Base-by-base conservation (phyloP, 2,329 filamentous ascomycete genomes). In the Bipolaris cookei region DNA sequence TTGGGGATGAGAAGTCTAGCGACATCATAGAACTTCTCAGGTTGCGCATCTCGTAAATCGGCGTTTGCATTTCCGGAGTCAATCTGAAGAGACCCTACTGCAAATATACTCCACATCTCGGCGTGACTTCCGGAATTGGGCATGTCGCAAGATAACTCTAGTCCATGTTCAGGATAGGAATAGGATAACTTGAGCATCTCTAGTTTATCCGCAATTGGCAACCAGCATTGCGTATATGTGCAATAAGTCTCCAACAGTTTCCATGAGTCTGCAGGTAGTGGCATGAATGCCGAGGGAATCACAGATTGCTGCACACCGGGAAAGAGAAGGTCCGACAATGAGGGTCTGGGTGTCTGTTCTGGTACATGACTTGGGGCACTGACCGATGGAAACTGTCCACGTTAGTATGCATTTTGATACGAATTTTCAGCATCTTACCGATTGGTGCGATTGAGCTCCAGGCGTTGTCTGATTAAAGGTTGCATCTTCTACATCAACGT, bases 161-260 rank as follows among this genome's bases (percentile, higher is more conserved):
- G 63, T 21, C 83, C 54, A 71, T 79, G 51, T 69, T 80, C 52
- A 23, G 81, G 80, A 62, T 84, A 85, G 4, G 80, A 77, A 66
- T 86, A 86, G 13, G 82, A 83, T 2, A 81, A 76, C 30, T 82
- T 82, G 34, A 88, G 78, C 2, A 90, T 78, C 34, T 83, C 81
- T 41, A 88, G 83, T 58, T 87, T 88, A 61, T 91, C 87, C 4
- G 88, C 78, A 34, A 92, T 86, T 0, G 90, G 90, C 11, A 92
- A 81, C 90, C 90, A 93, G 54, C 84, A 86, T 71, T 92, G 88
- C 0, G 88, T 91, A 64, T 90, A 91, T 1, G 88, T 85, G 56
- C 90, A 89, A 69, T 91, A 92, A 18, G 45, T 50, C 30, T 66
- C 63, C 7, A 66, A 51, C 7, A 66, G 45, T 28, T 56, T 91